Evolutionary conservation across 2,329 filamentous ascomycete species (phyloP), one percentile per base, ranked within the genome.

Genomic region (Xylaria sp.): DNA sequence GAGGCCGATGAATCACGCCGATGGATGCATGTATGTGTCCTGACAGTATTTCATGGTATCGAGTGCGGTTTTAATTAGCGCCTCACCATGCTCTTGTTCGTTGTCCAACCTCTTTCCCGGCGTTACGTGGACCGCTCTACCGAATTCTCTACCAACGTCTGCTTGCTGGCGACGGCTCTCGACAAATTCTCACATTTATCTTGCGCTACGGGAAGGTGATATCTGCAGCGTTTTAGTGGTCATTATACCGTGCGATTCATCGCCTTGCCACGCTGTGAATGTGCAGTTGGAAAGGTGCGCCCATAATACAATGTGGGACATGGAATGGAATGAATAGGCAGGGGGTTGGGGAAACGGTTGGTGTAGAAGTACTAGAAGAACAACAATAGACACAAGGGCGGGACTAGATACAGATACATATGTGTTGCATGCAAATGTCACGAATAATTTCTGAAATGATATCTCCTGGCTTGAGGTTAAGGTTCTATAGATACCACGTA

Each of bases 401-500:
- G 43, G 18, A 2, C 18, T 20, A 20, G 18, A 23, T 20, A 48
- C 57, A 20, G 18, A 23, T 20, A 48, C 57, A 43, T 46, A 46
- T 36, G 43, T 48, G 31, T 51, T 52, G 20, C 55, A 65, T 61
- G 39, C 43, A 13, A 46, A 62, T 62, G 57, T 57, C 33, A 62
- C 57, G n/a, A 58, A 54, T 58, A 66, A 25, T 62, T 48, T 62
- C n/a, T 36, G 39, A 36, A 36, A 46, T 28, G 25, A n/a, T 54
- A 15, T 2, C 46, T 25, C 28, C 41, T 51, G 31, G 6, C 23
- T 10, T 31, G 15, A 28, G 2, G 8, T 63, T 20, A 8, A 18
- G 20, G 9, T 20, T 49, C 6, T 33, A 13, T 31, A 49, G 15
- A 18, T 7, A 9, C 18, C 18, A 7, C 1, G 7, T 48, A 3